phyloP scores from a whole-genome alignment of 2,329 filamentous ascomycete genomes.

The Stromatinia cepivora region DNA sequence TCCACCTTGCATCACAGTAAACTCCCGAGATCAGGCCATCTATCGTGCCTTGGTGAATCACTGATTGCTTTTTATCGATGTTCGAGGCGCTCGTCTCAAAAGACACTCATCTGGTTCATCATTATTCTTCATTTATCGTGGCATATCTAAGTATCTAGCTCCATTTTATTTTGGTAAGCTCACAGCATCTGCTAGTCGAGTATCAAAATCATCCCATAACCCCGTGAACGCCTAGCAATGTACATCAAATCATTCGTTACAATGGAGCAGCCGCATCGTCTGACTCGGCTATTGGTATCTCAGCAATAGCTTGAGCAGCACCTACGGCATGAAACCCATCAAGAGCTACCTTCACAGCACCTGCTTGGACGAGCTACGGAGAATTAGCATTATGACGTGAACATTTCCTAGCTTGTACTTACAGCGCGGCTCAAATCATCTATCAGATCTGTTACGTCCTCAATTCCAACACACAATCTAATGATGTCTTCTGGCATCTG shows the following conservation, averaged over 20 bases:
- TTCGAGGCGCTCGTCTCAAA: conserved; percentile 17
- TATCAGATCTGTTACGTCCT: conserved; percentile 87
- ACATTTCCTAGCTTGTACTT: conserved; percentile 48
- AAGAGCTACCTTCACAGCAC: conserved; percentile 82
- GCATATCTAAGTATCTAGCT: conserved; percentile 16
- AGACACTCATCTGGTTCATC: conserved; percentile 18
- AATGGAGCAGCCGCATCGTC: conserved; percentile 34
- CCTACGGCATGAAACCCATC: conserved; percentile 72
- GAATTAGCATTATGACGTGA: conserved; percentile 30
- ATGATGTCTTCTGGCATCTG: conserved; percentile 98
- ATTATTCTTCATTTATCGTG: conserved; percentile 11
- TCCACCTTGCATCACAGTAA: conserved; percentile 15
- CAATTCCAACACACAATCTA: conserved; percentile 91
- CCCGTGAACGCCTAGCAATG: conserved; percentile 29
- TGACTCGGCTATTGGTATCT: conserved; percentile 37
- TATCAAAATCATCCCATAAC: conserved; percentile 14
- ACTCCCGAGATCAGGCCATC: conserved; percentile 5
- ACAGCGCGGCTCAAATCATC: conserved; percentile 90
- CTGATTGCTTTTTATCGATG: conserved; percentile 1
- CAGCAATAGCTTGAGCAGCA: conserved; percentile 33
- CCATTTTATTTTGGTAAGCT: neutral
- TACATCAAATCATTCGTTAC: conserved; percentile 22
- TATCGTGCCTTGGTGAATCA: conserved; percentile 1
- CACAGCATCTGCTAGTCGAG: conserved; percentile 12
- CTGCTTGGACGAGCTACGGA: conserved; percentile 81